Conservation (phyloP, 495 filamentous ascomycete species). For the Apiosordaria backusii region DNA sequence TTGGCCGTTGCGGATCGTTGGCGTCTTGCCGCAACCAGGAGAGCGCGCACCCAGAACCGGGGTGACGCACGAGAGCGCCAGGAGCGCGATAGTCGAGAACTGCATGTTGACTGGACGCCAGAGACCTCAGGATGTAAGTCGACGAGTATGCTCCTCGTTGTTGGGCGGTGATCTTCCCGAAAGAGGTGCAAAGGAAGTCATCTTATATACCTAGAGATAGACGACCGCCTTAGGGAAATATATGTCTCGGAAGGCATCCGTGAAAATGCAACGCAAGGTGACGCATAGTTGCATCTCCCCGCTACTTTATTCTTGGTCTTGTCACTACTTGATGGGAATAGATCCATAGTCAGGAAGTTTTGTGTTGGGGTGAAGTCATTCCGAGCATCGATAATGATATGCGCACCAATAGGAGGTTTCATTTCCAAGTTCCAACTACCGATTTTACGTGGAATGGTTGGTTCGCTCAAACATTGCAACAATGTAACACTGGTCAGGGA, state of each 20-base stretch:
- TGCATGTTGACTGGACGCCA: not conserved
- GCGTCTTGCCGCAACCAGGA: slow-evolving; percentile 17
- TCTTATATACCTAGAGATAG: not conserved
- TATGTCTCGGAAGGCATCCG: not conserved
- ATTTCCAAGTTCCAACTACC: not conserved
- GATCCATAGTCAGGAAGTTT: not conserved
- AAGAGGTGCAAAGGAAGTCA: not conserved
- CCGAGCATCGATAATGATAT: not conserved
- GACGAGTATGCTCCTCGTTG: too few relatives aligned
- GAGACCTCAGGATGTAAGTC: too few relatives aligned
- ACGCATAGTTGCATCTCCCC: not conserved
- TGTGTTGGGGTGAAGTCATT: not conserved
- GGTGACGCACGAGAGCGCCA: not conserved
- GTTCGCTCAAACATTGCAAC: not conserved
- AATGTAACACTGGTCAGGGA: not conserved
- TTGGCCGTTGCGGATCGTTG: slow-evolving; percentile 5
- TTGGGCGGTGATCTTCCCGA: not conserved
- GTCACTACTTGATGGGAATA: not conserved
- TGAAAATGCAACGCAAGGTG: not conserved
- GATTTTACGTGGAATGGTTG: not conserved
- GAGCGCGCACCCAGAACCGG: slow-evolving; percentile 5
- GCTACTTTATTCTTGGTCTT: not conserved
- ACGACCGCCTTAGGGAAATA: not conserved
- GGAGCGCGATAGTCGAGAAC: not conserved
- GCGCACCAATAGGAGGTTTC: not conserved